phyloP scores from a whole-genome alignment of 176 grass and related monocot genomes.

The Dactylis glomerata region DNA sequence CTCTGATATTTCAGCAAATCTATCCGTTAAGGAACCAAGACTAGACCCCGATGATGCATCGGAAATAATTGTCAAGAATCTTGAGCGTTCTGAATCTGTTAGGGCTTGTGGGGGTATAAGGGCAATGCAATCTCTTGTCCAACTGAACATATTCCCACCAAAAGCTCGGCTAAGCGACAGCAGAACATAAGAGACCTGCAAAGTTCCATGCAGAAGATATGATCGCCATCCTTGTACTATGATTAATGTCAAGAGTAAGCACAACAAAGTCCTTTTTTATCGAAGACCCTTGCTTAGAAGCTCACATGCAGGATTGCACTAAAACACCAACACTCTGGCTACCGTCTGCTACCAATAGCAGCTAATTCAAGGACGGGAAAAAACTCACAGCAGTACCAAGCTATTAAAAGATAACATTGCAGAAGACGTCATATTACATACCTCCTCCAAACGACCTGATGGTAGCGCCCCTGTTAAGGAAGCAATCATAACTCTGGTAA shows the following conservation, averaged over 20 bases:
- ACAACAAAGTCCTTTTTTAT: background rate
- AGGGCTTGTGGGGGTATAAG: conserved; percentile 77
- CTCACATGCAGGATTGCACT: background rate
- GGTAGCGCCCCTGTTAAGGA: conserved; percentile 85
- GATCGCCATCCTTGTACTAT: background rate
- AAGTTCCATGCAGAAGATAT: conserved; percentile 18
- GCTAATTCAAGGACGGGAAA: background rate
- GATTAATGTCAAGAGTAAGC: background rate
- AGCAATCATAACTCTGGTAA: conserved; percentile 96
- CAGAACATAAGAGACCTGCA: conserved; percentile 86
- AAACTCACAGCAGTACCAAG: background rate
- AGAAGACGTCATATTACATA: conserved; percentile 21
- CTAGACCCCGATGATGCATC: conserved; percentile 72
- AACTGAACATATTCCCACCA: conserved; percentile 63
- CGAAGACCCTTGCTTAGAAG: background rate
- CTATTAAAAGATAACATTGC: conserved; percentile 30
- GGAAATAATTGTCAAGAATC: conserved; percentile 72
- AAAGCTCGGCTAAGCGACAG: conserved; percentile 76
- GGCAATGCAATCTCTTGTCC: conserved; percentile 74
- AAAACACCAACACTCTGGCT: background rate
- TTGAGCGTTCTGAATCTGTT: conserved; percentile 73
- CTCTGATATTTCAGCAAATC: conserved; percentile 78
- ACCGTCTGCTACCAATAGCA: background rate
- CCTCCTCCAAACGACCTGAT: conserved; percentile 87
- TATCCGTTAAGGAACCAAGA: conserved; percentile 45